Conservation (phyloP, 2,329 filamentous ascomycete genomes). For the Aspergillus transmontanensis region DNA sequence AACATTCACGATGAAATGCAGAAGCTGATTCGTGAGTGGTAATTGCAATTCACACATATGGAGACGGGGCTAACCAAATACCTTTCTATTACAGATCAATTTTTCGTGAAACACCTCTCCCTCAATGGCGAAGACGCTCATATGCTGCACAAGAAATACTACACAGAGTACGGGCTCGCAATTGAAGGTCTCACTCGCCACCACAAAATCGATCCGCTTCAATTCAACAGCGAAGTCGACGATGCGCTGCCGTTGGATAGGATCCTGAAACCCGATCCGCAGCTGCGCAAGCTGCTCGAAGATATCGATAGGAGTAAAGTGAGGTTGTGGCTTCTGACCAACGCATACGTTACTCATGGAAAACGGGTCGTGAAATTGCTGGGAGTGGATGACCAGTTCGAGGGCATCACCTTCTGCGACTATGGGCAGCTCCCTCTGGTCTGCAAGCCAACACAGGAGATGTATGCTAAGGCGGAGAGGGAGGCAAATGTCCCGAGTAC, state of each 20-base stretch:
- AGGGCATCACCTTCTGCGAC: slow-evolving; percentile 93
- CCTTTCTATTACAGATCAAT: slow-evolving; percentile 49
- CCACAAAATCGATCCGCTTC: slow-evolving; percentile 91
- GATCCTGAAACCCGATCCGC: slow-evolving; percentile 76
- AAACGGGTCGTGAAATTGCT: slow-evolving; percentile 79
- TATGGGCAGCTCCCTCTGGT: slow-evolving; percentile 73
- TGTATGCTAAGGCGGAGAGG: slow-evolving; percentile 86
- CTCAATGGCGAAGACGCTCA: slow-evolving; percentile 77
- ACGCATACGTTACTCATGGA: slow-evolving; percentile 89
- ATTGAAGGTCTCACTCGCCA: slow-evolving; percentile 92
- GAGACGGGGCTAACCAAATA: slow-evolving; percentile 42
- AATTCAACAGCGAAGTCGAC: slow-evolving; percentile 93
- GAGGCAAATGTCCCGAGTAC: slow-evolving; percentile 72
- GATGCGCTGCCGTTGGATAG: slow-evolving; percentile 87
- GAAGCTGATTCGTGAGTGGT: slow-evolving; percentile 66
- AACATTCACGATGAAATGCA: slow-evolving; percentile 90
- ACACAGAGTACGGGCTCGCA: slow-evolving; percentile 93
- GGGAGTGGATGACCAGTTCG: slow-evolving; percentile 83
- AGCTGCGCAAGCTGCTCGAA: slow-evolving; percentile 73
- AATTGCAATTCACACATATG: slow-evolving; percentile 34
- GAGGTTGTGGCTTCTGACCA: slow-evolving; percentile 91
- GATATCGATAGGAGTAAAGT: slow-evolving; percentile 84
- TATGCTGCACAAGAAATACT: slow-evolving; percentile 86
- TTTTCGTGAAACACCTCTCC: slow-evolving; percentile 70
- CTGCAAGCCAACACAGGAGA: slow-evolving; percentile 82